A percentile compares a stretch with the other conserved stretches of the same genome.
These are phyloP conservation scores for Pleurotus tuber-regium DNA, from an alignment of 768 basidiomycete species.

Conservation along the genomic window DNA sequence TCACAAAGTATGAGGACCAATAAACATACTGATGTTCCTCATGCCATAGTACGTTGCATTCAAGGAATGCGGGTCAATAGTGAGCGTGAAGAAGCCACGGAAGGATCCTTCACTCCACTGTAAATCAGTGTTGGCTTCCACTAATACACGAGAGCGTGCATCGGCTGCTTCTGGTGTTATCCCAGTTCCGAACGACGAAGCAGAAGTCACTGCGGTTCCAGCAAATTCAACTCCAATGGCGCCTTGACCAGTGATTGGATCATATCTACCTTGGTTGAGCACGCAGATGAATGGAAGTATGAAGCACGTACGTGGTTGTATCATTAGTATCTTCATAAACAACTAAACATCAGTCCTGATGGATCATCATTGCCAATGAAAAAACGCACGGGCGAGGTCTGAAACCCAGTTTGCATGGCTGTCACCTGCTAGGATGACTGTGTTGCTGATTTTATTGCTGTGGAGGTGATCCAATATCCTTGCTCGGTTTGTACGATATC, in stretches of 20 bases:
- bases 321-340: constrained; percentile 52
- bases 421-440: constrained; percentile 56
- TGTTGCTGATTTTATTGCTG: constrained; percentile 49
- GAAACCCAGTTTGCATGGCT: constrained; percentile 64
- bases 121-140: constrained; percentile 43
- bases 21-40: not conserved
- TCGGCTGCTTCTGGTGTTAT: constrained; percentile 38
- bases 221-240: constrained; percentile 60
- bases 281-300: no score
- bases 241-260: constrained; percentile 45
- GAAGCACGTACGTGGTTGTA: constrained; percentile 37
- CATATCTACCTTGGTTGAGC: no score
- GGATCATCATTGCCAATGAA: not conserved
- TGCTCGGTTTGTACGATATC: constrained; percentile 51
- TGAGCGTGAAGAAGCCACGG: constrained; percentile 55
- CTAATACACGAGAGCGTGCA: constrained; percentile 32
- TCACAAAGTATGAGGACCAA: constrained; percentile 25
- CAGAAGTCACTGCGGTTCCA: constrained; percentile 56
- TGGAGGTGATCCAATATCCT: constrained; percentile 52
- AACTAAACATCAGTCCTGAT: constrained; percentile 21
- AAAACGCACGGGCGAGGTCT: constrained; percentile 47
- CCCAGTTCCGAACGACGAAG: constrained; percentile 42
- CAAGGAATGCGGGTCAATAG: constrained; percentile 39
- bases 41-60: constrained; percentile 57
- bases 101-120: constrained; percentile 62